Conservation (phyloP, 2,329 filamentous ascomycete species). For the Mollisia scopiformis region DNA sequence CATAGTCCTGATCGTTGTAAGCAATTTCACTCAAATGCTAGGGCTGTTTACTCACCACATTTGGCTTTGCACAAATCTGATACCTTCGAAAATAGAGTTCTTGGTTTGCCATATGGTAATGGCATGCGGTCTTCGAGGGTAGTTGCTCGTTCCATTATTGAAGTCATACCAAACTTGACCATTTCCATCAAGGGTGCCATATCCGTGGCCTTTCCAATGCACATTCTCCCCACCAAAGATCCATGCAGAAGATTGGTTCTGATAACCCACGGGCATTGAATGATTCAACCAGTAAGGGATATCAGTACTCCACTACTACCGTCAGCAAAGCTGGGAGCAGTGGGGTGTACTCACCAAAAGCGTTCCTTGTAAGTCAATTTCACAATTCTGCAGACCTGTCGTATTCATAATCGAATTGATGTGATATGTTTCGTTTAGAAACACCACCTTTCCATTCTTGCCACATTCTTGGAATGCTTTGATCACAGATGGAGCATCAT, state of each 20-base stretch:
- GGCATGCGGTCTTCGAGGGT: constrained; percentile 51
- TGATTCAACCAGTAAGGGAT: constrained; percentile 55
- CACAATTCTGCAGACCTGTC: constrained; percentile 43
- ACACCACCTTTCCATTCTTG: constrained; percentile 43
- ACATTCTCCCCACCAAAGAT: constrained; percentile 56
- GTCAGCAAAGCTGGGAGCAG: constrained; percentile 29
- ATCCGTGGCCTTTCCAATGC: constrained; percentile 50
- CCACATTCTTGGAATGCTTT: constrained; percentile 46
- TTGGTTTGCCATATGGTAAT: constrained; percentile 53
- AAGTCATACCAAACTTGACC: constrained; percentile 63
- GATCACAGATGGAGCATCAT: constrained; percentile 46
- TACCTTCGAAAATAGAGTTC: constrained; percentile 50
- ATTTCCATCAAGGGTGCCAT: constrained; percentile 60
- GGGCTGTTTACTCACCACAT: constrained; percentile 50
- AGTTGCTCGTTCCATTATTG: constrained; percentile 47
- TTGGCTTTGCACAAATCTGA: constrained; percentile 58
- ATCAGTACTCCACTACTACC: constrained; percentile 45
- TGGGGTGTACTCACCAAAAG: constrained; percentile 43
- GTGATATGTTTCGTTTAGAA: constrained; percentile 47
- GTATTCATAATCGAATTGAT: constrained; percentile 49
- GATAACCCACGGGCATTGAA: constrained; percentile 54
- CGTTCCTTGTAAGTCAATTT: constrained; percentile 56
- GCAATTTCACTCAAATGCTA: background rate
- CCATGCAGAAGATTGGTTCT: constrained; percentile 59
- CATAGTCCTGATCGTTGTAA: constrained; percentile 40